Base-by-base conservation (phyloP, 116 monocot genomes). In the Trichopus zeylanicus region DNA sequence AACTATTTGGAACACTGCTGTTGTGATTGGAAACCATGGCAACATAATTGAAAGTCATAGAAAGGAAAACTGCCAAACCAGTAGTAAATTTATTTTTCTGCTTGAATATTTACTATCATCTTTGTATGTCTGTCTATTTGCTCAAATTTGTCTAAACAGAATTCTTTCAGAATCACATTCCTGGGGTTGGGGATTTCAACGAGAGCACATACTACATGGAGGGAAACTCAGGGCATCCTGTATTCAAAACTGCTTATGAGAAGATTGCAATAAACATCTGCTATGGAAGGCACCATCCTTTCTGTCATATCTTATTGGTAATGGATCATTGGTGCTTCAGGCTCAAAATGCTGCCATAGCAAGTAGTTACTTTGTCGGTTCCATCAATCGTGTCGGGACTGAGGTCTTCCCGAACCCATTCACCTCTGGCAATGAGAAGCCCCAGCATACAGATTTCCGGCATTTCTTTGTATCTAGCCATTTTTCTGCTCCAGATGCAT, bases 201-300 rank as follows among this genome's bases (percentile, higher is more conserved):
- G 97, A 98, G 68, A 91, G 97, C 73, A 98, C 91, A 58, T 98
- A 98, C 53, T 91, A 91, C 35, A 91, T 91, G 91, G 97, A 98
- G 79, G 91, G 91, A 34, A 78, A 98, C 75, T 91, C 85, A 0
- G 85, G 92, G 10, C 92, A 98, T 69, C 98, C 98, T 12, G 98
- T 91, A 13, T 98, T 98, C 70, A 78, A 98, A 73, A 98, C 98
- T 63, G 77, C 67, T 33, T 98, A 64, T 71, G 92, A 88, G n/a
- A 98, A 83, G 77, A 85, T 98, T 62, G 98, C 65, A 33, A 73
- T 98, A 35, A 91, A 98, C 47, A 98, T 98, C 21, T 98, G 91
- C 56, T 98, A 85, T 70, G 98, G 92, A 64, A 82, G 98, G 58
- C 98, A 98, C 56, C 92, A 88, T 69, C 92, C 92, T 48, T 69